Conservation (phyloP, 306 rosid genomes). For the Quercus rubra region DNA sequence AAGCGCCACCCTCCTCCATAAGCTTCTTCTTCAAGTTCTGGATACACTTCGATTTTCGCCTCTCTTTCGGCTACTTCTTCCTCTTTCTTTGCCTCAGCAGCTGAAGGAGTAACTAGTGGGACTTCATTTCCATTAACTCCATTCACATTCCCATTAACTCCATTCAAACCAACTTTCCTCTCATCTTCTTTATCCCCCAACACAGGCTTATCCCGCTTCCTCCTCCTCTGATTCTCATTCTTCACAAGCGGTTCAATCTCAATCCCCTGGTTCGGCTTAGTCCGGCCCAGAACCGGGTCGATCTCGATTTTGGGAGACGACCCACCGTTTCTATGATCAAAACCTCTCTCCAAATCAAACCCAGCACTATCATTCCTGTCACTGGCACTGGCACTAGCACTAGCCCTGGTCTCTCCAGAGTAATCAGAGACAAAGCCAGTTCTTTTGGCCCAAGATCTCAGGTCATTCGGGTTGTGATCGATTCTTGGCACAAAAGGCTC, state of each 20-base stretch:
- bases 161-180: constrained; percentile 37
- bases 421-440: constrained; percentile 84
- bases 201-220: constrained; percentile 32
- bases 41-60: constrained; percentile 34
- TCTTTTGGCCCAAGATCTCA: constrained; percentile 84
- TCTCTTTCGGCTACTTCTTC: constrained; percentile 35
- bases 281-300: constrained; percentile 73
- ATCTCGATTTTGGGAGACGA: constrained; percentile 83
- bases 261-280: constrained; percentile 39
- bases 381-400: constrained; percentile 54
- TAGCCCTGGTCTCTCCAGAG: constrained; percentile 61
- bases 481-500: constrained; percentile 64
- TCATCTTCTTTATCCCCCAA: constrained; percentile 34
- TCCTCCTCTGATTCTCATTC: constrained; percentile 35
- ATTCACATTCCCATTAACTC: constrained; percentile 20
- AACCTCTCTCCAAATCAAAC: constrained; percentile 49
- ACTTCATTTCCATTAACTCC: constrained; percentile 20
- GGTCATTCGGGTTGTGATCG: constrained; percentile 71
- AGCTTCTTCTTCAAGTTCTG: constrained; percentile 40
- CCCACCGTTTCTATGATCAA: constrained; percentile 44
- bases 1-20: constrained; percentile 40
- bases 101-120: constrained; percentile 36
- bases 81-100: constrained; percentile 39
- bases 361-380: constrained; percentile 40
- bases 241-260: constrained; percentile 55